Conservation (phyloP, 2,329 filamentous ascomycete species). For the Penicillium nordicum region DNA sequence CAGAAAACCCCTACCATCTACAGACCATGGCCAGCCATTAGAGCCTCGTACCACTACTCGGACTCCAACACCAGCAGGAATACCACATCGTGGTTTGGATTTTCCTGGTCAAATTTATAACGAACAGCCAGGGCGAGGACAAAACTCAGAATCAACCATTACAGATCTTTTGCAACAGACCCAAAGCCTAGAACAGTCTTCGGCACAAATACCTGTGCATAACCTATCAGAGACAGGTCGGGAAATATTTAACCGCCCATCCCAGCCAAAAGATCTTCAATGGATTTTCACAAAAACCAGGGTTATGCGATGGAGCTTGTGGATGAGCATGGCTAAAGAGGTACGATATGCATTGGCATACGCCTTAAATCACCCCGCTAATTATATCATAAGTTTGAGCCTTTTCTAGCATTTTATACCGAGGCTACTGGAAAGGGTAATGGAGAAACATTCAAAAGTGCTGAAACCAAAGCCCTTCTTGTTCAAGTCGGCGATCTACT, state of each 20-base stretch:
- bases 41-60: not conserved
- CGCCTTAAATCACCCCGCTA: not conserved
- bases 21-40: not conserved
- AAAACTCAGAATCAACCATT: not conserved
- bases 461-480: not conserved
- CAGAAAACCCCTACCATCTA: not conserved
- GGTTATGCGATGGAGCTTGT: not conserved
- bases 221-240: not conserved
- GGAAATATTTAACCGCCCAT: not conserved
- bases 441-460: not conserved
- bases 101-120: not conserved
- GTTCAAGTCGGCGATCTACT: not conserved
- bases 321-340: not conserved
- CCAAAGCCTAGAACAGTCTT: not conserved
- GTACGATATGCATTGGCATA: not conserved
- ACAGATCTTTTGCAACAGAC: not conserved
- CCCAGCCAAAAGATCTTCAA: not conserved
- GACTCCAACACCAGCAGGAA: not conserved
- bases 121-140: not conserved
- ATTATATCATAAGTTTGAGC: not conserved
- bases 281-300: not conserved
- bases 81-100: not conserved
- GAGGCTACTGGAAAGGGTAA: not conserved
- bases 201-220: not conserved
- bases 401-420: not conserved